A percentile compares a stretch with the other conserved stretches of the same genome.
Conservation (phyloP, 73 alveolate genomes). For the Blepharisma stoltei region DNA sequence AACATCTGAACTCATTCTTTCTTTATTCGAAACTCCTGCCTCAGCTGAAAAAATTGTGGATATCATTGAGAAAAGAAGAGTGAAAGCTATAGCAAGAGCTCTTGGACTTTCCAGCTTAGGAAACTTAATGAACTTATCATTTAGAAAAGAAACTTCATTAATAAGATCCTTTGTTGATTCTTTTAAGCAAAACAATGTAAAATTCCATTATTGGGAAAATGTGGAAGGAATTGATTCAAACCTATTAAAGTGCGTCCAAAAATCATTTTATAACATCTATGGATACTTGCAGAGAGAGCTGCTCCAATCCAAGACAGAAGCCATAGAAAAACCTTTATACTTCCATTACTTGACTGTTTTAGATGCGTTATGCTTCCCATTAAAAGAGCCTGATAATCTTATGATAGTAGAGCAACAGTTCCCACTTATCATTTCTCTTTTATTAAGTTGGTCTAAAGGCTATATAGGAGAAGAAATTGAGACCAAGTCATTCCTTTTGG, state of each 20-base stretch:
- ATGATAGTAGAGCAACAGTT: background rate
- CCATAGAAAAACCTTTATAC: background rate
- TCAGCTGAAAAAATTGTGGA: background rate
- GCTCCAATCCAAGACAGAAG: background rate
- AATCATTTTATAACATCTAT: background rate
- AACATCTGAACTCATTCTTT: background rate
- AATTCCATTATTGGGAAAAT: conserved; percentile 16
- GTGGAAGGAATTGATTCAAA: background rate
- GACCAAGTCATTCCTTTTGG: background rate
- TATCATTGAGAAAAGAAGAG: background rate
- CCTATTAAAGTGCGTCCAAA: background rate
- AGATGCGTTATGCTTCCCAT: background rate
- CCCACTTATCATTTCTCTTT: background rate
- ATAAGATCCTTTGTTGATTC: background rate
- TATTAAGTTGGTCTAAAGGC: conserved; percentile 20
- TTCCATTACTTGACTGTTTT: conserved; percentile 3
- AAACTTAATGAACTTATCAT: background rate
- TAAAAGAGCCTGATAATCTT: background rate
- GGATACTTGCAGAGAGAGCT: background rate
- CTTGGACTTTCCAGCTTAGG: background rate
- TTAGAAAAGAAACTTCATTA: background rate
- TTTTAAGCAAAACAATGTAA: background rate
- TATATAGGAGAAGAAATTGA: conserved; percentile 20
- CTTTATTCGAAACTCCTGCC: background rate
- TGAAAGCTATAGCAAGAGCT: conserved; percentile 17